These are phyloP conservation scores for Novymonas esmeraldas DNA, from an alignment of 208 protist genomes.

Conservation along the genomic window DNA sequence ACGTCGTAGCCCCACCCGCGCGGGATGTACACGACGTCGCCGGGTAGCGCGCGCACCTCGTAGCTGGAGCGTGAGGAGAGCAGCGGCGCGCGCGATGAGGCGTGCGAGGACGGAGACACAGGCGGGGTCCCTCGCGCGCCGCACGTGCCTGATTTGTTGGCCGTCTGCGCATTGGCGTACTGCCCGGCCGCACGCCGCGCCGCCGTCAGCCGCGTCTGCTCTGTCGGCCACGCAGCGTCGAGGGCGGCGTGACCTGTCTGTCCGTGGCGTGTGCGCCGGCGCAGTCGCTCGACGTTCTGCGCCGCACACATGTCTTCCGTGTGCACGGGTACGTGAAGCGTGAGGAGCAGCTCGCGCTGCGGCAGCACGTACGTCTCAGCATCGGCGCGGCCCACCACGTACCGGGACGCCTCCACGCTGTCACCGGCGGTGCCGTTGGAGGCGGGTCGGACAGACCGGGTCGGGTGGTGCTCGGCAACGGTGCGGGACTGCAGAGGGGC, in stretches of 20 bases:
- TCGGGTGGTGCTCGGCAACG: conserved; percentile 35
- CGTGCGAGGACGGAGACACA: neutral
- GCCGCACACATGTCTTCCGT: conserved; percentile 47
- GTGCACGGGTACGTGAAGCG: conserved; percentile 48
- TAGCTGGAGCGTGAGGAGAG: conserved; percentile 30
- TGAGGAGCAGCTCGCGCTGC: conserved; percentile 77
- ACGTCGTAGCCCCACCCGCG: conserved; percentile 64
- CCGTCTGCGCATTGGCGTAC: conserved; percentile 36
- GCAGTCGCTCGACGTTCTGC: conserved; percentile 61
- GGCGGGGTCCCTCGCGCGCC: neutral
- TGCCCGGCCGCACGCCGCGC: conserved; percentile 32
- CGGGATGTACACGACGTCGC: conserved; percentile 83
- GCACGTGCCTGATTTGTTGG: conserved; percentile 24
- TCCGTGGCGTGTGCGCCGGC: conserved; percentile 43
- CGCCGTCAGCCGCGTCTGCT: conserved; percentile 40
- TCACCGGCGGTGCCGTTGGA: neutral
- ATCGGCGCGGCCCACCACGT: conserved; percentile 50
- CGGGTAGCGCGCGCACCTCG: conserved; percentile 76
- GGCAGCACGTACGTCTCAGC: conserved; percentile 78
- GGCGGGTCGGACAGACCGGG: no score
- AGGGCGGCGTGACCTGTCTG: conserved; percentile 25
- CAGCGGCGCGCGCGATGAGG: neutral
- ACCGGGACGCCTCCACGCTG: neutral
- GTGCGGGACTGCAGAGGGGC: conserved; percentile 54
- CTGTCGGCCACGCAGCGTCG: conserved; percentile 30